These are phyloP conservation scores for Linnemannia schmuckeri DNA, from an alignment of 192 early-diverging fungal genomes.

Conservation along the genomic window DNA sequence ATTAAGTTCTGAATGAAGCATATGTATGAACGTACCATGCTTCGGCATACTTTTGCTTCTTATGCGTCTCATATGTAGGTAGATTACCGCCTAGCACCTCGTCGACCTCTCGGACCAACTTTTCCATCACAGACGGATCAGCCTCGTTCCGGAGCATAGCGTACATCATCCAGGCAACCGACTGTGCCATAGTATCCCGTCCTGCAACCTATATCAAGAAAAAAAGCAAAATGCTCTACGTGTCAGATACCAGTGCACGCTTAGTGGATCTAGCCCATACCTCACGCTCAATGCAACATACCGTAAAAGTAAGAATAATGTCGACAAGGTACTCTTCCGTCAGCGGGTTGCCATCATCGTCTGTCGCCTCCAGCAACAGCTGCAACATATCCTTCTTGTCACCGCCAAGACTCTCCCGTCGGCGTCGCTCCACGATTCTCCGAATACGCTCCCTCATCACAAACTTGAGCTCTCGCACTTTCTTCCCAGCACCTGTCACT, in stretches of 20 bases:
- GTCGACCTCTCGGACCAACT: slow-evolving; percentile 47
- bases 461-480: slow-evolving; percentile 3
- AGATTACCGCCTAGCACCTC: not conserved
- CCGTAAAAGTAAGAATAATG: slow-evolving; percentile 55
- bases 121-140: slow-evolving; percentile 32
- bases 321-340: slow-evolving; percentile 53
- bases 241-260: not conserved
- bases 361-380: slow-evolving; percentile 51
- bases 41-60: slow-evolving; percentile 37
- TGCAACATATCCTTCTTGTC: slow-evolving; percentile 46
- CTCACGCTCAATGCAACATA: not conserved
- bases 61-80: slow-evolving; percentile 27
- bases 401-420: not conserved
- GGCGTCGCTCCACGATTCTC: slow-evolving; percentile 35
- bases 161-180: slow-evolving; percentile 66
- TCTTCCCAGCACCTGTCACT: slow-evolving; percentile 19
- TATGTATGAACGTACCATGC: slow-evolving; percentile 31
- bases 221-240: not conserved
- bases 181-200: slow-evolving; percentile 68
- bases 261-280: too few relatives aligned
- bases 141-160: slow-evolving; percentile 34
- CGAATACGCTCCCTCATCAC: slow-evolving; percentile 8
- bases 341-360: slow-evolving; percentile 46
- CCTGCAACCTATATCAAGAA: slow-evolving; percentile 18
- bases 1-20: not conserved